phyloP scores from a whole-genome alignment of 441 rosid species.

The Metrosideros polymorpha region DNA sequence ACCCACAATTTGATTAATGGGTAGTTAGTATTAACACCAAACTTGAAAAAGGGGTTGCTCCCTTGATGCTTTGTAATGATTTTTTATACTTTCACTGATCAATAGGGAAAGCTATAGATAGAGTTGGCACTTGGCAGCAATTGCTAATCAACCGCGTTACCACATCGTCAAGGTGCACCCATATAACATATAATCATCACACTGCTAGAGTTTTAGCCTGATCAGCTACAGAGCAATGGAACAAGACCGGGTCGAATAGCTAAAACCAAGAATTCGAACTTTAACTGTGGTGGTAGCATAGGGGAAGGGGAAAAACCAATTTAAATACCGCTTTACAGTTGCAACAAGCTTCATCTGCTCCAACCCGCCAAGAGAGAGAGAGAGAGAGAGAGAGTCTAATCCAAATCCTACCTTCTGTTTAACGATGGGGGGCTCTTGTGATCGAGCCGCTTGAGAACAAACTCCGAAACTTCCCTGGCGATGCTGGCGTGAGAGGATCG shows the following conservation, averaged over 20 bases:
- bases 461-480: slow-evolving; percentile 82
- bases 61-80: too few species aligned
- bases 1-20: background rate
- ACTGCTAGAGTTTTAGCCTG: background rate
- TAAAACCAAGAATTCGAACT: background rate
- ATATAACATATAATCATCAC: background rate
- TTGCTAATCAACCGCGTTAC: background rate
- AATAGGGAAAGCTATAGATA: too few species aligned
- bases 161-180: background rate
- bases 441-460: slow-evolving; percentile 77
- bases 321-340: background rate
- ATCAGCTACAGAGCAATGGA: background rate
- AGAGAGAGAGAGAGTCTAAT: too few species aligned
- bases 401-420: slow-evolving; percentile 69
- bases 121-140: background rate
- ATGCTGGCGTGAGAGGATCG: slow-evolving; percentile 75
- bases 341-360: background rate
- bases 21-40: background rate
- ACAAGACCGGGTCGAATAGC: background rate
- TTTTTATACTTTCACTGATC: too few species aligned
- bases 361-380: background rate
- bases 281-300: background rate
- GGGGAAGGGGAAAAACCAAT: background rate
- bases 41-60: background rate
- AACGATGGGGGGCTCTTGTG: slow-evolving; percentile 86